Base-by-base conservation (phyloP, 768 basidiomycete species). In the Terana coerulea region DNA sequence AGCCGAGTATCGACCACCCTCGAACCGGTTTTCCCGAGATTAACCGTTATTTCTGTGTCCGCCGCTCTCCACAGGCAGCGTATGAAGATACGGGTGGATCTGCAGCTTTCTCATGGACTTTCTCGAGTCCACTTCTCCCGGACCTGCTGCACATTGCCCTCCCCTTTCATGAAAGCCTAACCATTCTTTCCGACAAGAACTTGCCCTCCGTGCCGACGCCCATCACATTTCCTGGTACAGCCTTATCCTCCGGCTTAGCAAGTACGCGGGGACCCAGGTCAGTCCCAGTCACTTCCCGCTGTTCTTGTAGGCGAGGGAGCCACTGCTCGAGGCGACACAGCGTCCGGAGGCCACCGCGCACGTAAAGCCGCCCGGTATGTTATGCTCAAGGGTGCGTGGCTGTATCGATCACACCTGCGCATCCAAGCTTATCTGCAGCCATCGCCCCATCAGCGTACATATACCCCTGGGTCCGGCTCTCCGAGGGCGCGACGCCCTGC, bases 391-490 rank as follows among this genome's bases (percentile, higher is more conserved):
- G n/a, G n/a, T n/a, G n/a, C n/a, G n/a, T n/a, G n/a, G n/a, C n/a
- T n/a, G n/a, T n/a, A n/a, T n/a, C n/a, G n/a, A n/a, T n/a, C n/a
- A n/a, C n/a, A n/a, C n/a, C n/a, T n/a, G n/a, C n/a, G n/a, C n/a
- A n/a, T n/a, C n/a, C 26, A 48, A 42, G 53, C 47, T 54, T 54
- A 54, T 54, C 53, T 43, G 36, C 52, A 43, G n/a, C n/a, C n/a
- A 54, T 54, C 53, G 46, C 45, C n/a, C n/a, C 47, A 54, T 54
- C 53, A 53, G 15, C 22, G 34, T 5, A 19, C 5, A 35, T 25
- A 35, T 47, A n/a, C 35, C 26, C 37, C 17, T 30, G 25, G 47
- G 53, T 49, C 53, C 53, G 53, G 36, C 39, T 42, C 22, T 14
- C 35, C 36, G 52, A 43, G 39, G 10, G n/a, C n/a, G n/a, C n/a